phyloP scores from a whole-genome alignment of 495 filamentous ascomycete species.

The Lophium mytilinum region DNA sequence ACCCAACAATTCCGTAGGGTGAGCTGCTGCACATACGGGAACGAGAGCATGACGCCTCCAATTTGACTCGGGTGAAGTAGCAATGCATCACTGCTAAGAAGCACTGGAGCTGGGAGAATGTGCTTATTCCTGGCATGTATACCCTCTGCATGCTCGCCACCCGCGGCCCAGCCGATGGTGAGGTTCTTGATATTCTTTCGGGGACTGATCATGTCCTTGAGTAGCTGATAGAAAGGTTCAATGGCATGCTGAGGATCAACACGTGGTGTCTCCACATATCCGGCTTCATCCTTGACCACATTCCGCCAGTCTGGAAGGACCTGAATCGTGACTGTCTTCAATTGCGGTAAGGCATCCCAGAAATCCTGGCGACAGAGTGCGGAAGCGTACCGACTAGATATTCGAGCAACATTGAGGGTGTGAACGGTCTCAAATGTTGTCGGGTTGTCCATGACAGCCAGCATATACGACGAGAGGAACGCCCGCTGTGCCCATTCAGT shows the following conservation, averaged over 20 bases:
- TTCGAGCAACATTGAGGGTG: constrained; percentile 43
- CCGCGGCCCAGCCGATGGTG: constrained; percentile 47
- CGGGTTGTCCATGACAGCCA: constrained; percentile 45
- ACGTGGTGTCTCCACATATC: constrained; percentile 31
- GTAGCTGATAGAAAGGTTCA: constrained; percentile 36
- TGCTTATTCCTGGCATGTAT: constrained; percentile 43
- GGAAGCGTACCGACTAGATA: constrained; percentile 42
- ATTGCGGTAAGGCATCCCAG: constrained; percentile 41
- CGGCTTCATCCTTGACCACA: constrained; percentile 34
- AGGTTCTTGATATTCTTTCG: constrained; percentile 40
- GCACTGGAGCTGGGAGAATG: constrained; percentile 46
- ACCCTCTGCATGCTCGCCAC: constrained; percentile 49
- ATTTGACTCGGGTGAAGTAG: constrained; percentile 7
- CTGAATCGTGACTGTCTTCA: constrained; percentile 39
- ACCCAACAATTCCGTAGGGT: constrained; percentile 35
- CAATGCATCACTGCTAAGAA: constrained; percentile 8
- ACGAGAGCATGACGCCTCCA: constrained; percentile 4
- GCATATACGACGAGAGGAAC: constrained; percentile 48
- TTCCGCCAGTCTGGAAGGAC: constrained; percentile 50
- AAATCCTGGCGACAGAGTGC: constrained; percentile 41
- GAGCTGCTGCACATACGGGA: constrained; percentile 30
- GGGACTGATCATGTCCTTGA: constrained; percentile 35
- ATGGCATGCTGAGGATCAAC: constrained; percentile 40
- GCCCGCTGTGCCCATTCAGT: constrained; percentile 51
- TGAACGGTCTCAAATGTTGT: constrained; percentile 36